Conservation (phyloP, 148 eudicot genomes). For the Polygonum aviculare region DNA sequence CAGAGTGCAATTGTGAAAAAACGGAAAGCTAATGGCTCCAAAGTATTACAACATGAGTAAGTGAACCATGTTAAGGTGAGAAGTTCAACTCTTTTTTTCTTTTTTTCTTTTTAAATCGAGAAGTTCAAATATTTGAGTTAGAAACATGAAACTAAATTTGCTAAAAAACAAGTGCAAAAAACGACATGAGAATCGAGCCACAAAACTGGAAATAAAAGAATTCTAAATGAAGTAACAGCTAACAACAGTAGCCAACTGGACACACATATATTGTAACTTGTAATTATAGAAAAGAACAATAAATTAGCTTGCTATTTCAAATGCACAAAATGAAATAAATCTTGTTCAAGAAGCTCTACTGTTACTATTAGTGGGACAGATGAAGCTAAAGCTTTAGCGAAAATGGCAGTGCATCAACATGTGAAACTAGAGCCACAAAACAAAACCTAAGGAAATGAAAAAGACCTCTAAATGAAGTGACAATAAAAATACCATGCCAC, state of each 20-base stretch:
- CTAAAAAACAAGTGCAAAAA: not conserved
- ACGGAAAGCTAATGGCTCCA: not conserved
- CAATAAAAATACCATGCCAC: not conserved
- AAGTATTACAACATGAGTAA: not conserved
- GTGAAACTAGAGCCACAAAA: not conserved
- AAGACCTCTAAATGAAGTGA: not conserved
- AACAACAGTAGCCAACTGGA: not conserved
- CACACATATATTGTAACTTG: not conserved
- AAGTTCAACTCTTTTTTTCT: no score
- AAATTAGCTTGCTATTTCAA: not conserved
- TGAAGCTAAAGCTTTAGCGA: not conserved
- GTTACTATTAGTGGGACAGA: not conserved
- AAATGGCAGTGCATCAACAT: not conserved
- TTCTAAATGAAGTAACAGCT: not conserved
- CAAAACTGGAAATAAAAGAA: not conserved
- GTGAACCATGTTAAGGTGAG: not conserved
- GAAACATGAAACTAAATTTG: not conserved
- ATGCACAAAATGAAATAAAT: not conserved
- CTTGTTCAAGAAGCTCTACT: not conserved
- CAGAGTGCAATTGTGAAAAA: not conserved
- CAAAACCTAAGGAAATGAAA: not conserved
- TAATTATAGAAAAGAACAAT: not conserved
- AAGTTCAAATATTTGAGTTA: not conserved
- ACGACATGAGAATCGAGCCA: not conserved
- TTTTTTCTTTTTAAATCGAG: not conserved